Base-by-base conservation (phyloP, 192 early-diverging fungal genomes). In the Linnemannia elongata region DNA sequence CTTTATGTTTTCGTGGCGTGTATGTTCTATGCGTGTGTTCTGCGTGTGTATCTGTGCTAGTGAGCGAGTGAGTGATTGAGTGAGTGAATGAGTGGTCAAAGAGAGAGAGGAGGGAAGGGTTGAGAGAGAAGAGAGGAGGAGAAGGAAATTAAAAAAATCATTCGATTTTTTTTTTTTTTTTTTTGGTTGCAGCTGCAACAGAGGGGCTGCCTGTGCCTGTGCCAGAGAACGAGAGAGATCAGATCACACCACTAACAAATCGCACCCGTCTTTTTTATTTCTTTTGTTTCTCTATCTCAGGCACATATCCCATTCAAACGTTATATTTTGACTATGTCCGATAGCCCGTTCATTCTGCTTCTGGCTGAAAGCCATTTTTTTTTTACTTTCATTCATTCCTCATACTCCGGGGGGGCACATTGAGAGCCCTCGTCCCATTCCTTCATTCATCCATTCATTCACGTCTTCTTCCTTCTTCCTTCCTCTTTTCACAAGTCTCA, bases 141-240 rank as follows among this genome's bases (percentile, higher is more conserved):
- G 63, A 41, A 78, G 49, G 49, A 52, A 52, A 52, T 52, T 52
- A 74, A 57, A 78, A 78, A 69, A 30, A 78, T 78, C 76, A 63
- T 30, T 69, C 69, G 76, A 78, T 78, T 63, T 70, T 77, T 76
- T 60, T 45, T 63, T 70, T 77, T 76, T 60, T 45, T n/a, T n/a
- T n/a, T n/a, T 49, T 49, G 12, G 49, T 52, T 52, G 49, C 18
- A 18, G 49, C 49, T 52, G n/a, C n/a, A n/a, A n/a, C n/a, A n/a
- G n/a, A n/a, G n/a, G 15, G 49, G 5, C 17, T 18, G 1, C 13
- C 44, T 52, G 1, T 52, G 49, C 49, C 49, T 52, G 49, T 52
- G 49, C 49, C 47, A 52, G 49, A n/a, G n/a, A n/a, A n/a, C n/a
- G n/a, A n/a, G n/a, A n/a, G n/a, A 52, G 60, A 33, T 66, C 60